Conservation (phyloP, 2,329 filamentous ascomycete genomes). For the Trichoderma afroharzianum region DNA sequence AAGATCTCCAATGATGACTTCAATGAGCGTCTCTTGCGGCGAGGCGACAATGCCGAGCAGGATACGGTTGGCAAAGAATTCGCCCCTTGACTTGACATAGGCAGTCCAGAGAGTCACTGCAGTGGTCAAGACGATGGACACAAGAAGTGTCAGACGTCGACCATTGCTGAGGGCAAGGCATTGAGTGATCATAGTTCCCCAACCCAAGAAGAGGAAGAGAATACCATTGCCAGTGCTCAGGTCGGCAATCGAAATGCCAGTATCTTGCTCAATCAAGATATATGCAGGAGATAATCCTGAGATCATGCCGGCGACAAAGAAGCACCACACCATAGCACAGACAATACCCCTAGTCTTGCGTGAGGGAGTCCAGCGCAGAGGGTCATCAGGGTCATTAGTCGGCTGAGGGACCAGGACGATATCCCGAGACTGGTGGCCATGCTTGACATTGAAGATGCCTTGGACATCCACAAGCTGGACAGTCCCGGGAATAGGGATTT, state of each 20-base stretch:
- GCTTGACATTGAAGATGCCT: constrained; percentile 27
- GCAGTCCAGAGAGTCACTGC: constrained; percentile 35
- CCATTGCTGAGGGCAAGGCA: constrained; percentile 51
- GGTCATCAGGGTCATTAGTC: constrained; percentile 23
- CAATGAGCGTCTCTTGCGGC: constrained; percentile 15
- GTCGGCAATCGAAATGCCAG: constrained; percentile 36
- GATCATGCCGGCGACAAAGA: constrained; percentile 23
- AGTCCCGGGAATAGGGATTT: constrained; percentile 33
- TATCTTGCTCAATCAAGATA: constrained; percentile 39
- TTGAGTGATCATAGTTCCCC: constrained; percentile 50
- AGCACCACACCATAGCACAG: constrained; percentile 27
- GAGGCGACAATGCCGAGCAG: constrained; percentile 18
- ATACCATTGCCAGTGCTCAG: constrained; percentile 50
- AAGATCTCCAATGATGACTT: not conserved
- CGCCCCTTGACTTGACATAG: constrained; percentile 16
- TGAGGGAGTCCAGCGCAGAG: constrained; percentile 22
- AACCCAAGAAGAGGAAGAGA: constrained; percentile 50
- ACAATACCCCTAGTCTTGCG: constrained; percentile 17
- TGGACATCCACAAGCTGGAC: constrained; percentile 39
- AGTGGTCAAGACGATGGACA: constrained; percentile 33
- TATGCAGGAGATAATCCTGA: constrained; percentile 20
- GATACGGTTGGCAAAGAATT: constrained; percentile 30
- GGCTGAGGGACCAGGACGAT: constrained; percentile 23
- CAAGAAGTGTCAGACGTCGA: constrained; percentile 42
- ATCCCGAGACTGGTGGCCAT: not conserved